Conservation (phyloP, 371 early-diverging fungal genomes). For the Umbelopsis sp. region DNA sequence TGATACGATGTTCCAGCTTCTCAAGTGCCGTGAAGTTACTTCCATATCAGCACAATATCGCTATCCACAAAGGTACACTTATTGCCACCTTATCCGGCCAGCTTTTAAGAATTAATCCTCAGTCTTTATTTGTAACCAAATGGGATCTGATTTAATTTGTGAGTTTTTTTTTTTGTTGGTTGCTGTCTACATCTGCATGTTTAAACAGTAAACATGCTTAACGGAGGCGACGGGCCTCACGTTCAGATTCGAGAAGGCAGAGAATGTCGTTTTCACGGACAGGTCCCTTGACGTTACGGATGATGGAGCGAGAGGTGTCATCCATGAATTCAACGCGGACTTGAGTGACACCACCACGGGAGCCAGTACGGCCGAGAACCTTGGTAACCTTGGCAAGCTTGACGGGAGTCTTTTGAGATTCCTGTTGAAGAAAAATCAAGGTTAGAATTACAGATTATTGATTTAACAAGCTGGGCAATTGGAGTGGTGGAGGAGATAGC, state of each 20-base stretch:
- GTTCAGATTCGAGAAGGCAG: constrained; percentile 97
- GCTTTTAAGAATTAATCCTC: constrained; percentile 10
- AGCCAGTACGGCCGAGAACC: constrained; percentile 98
- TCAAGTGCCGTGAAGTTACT: too few species aligned
- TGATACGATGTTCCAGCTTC: too few species aligned
- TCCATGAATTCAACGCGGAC: constrained; percentile 98
- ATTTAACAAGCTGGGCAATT: background rate
- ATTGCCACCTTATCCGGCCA: background rate
- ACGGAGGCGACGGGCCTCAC: constrained; percentile 98
- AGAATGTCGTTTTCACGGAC: constrained; percentile 97
- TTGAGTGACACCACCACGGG: constrained; percentile 98
- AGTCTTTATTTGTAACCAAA: constrained; percentile 20
- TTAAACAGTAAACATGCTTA: constrained; percentile 49
- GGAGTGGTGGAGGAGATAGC: background rate
- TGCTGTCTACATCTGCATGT: constrained; percentile 12
- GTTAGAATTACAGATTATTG: background rate
- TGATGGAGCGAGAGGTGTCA: constrained; percentile 93
- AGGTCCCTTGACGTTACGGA: constrained; percentile 99
- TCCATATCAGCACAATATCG: too few species aligned
- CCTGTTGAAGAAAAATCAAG: constrained; percentile 37
- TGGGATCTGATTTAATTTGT: constrained; percentile 18
- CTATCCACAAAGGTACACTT: background rate
- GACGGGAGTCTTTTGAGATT: constrained; percentile 75
- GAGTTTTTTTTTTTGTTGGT: background rate
- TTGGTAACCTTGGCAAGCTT: constrained; percentile 95